A percentile compares a stretch with the other conserved stretches of the same genome.
phyloP scores from a whole-genome alignment of 495 filamentous ascomycete genomes.

The Penicillium roqueforti region DNA sequence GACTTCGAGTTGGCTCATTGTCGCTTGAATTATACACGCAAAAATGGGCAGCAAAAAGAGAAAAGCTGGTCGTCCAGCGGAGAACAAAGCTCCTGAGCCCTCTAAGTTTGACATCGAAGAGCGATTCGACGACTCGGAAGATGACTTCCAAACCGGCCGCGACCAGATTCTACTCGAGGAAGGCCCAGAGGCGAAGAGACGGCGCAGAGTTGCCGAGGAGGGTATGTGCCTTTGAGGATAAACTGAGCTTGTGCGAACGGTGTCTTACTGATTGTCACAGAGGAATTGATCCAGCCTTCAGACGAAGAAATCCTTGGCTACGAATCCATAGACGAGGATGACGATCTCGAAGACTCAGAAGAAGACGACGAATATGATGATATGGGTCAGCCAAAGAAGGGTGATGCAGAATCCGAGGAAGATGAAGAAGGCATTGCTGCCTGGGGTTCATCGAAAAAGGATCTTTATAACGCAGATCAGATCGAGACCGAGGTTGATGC shows the following conservation, averaged over 20 bases:
- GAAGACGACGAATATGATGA: constrained; percentile 38
- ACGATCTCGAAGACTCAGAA: constrained; percentile 51
- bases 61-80: constrained; percentile 58
- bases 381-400: constrained; percentile 28
- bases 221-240: constrained; percentile 36
- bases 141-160: constrained; percentile 79
- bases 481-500: constrained; percentile 92
- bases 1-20: background rate
- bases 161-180: constrained; percentile 85
- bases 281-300: constrained; percentile 61
- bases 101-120: constrained; percentile 59
- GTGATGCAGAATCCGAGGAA: constrained; percentile 37
- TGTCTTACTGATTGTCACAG: constrained; percentile 34
- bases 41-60: constrained; percentile 76
- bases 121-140: constrained; percentile 86
- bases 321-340: constrained; percentile 45
- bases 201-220: constrained; percentile 60
- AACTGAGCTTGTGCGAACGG: background rate
- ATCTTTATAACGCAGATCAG: constrained; percentile 86
- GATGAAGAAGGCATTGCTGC: constrained; percentile 73
- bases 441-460: constrained; percentile 82
- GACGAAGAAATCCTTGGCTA: constrained; percentile 85
- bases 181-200: constrained; percentile 69
- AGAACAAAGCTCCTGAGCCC: constrained; percentile 37
- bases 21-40: constrained; percentile 15